A percentile compares a stretch with the other conserved stretches of the same genome.
Conservation (phyloP, 1,284 basidiomycete species). For the Cutaneotrichosporon sp. region DNA sequence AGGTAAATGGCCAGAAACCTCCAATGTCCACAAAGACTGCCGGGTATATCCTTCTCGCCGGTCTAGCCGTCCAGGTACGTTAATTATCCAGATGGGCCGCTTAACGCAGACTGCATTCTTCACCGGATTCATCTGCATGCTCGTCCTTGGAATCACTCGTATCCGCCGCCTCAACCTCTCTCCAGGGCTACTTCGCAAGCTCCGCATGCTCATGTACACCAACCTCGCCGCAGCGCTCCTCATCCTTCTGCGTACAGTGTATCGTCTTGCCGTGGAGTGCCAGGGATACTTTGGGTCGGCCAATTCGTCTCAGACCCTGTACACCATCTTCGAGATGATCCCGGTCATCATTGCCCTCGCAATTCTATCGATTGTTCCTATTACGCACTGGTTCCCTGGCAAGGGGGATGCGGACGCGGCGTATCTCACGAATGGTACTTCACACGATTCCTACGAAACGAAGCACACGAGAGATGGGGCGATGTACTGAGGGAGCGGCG, state of each 20-base stretch:
- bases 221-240: slow-evolving; percentile 8
- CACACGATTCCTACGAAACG: background rate
- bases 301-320: slow-evolving; percentile 41
- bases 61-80: slow-evolving; percentile 44
- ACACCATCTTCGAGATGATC: slow-evolving; percentile 45
- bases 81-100: background rate
- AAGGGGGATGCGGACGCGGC: background rate
- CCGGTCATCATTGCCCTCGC: slow-evolving; percentile 46
- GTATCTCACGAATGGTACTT: background rate
- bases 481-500: no score
- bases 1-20: slow-evolving; percentile 23
- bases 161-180: background rate
- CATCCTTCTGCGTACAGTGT: slow-evolving; percentile 46
- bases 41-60: slow-evolving; percentile 49
- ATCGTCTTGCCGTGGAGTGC: slow-evolving; percentile 49
- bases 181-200: background rate
- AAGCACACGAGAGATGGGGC: background rate
- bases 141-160: slow-evolving; percentile 6
- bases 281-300: slow-evolving; percentile 46
- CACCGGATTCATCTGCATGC: slow-evolving; percentile 8
- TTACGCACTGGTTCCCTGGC: slow-evolving; percentile 14
- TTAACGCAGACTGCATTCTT: slow-evolving; percentile 9
- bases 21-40: slow-evolving; percentile 40
- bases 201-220: slow-evolving; percentile 5
- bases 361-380: slow-evolving; percentile 31